Base-by-base conservation (phyloP, 108 stramenopile species). In the Cyclotella baltica region DNA sequence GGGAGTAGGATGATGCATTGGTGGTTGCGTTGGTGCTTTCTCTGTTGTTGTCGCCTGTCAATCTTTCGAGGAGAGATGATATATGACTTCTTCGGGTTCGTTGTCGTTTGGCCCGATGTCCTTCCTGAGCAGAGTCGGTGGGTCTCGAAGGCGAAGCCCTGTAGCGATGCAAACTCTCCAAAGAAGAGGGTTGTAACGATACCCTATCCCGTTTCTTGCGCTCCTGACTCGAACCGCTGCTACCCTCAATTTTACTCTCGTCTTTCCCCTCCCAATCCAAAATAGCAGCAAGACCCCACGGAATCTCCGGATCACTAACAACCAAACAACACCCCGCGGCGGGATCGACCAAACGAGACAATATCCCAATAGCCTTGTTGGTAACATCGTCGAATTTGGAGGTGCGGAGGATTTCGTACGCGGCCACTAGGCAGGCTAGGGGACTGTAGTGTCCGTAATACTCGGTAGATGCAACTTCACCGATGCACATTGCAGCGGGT, bases 341-440 rank as follows among this genome's bases (percentile, higher is more conserved):
- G 1, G 77, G 77, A 72, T 83, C 81, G 34, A 83, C 72, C 22
- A 83, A 52, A 29, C 81, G 70, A 8, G 70, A 72, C 50, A 83
- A 58, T 1, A 65, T 66, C 10, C 77, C 59, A 22, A 83, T 72
- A 4, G 71, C 72, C 53, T 78, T 72, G 62, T 78, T 77, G 34
- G 77, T 77, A 22, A 72, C 16, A 0, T 56, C 64, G 29, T 62
- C 50, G 3, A 73, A 48, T 47, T 40, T 50, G 28, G 76, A 55
- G 19, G 71, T 62, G 23, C 72, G 76, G 4, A 83, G 70, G 27
- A 83, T 72, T 67, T 83, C 81, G 38, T 83, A 72, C 8, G 81
- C 70, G 19, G 81, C 76, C 0, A 83, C 67, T 11, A 81, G 77
- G 29, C 81, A 81, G 3, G 81, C 81, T 8, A 78, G 71, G n/a